Conservation (phyloP, 495 filamentous ascomycete species). For the Aspergillus homomorphus region DNA sequence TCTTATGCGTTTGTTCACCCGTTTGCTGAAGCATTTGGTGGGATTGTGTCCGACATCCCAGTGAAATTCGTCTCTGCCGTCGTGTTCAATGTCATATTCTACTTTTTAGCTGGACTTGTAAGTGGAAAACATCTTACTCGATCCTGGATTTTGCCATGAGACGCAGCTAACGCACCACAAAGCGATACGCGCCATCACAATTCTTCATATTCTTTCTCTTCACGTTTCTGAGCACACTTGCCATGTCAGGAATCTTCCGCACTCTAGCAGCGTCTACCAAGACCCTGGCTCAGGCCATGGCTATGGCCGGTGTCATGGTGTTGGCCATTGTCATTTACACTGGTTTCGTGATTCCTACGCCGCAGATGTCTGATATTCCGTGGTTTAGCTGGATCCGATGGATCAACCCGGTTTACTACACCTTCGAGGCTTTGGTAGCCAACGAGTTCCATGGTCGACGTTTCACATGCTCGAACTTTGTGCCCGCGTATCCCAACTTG, state of each 20-base stretch:
- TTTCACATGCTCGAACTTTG: conserved; percentile 46
- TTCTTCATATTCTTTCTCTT: conserved; percentile 65
- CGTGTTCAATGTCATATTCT: conserved; percentile 55
- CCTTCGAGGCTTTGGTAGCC: conserved; percentile 41
- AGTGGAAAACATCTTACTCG: conserved; percentile 8
- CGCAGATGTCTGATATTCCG: conserved; percentile 41
- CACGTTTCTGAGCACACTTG: conserved; percentile 50
- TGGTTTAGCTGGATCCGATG: conserved; percentile 53
- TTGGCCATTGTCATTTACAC: conserved; percentile 47
- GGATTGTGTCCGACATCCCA: conserved; percentile 58
- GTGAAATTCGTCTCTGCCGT: conserved; percentile 49
- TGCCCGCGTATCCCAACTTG: conserved; percentile 52
- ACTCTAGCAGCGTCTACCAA: conserved; percentile 46
- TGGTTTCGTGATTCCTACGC: conserved; percentile 44
- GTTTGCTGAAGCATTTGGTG: conserved; percentile 55
- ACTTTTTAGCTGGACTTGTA: conserved; percentile 56
- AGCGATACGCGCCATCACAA: conserved; percentile 45
- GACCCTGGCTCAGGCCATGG: conserved; percentile 50
- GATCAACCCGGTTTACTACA: conserved; percentile 46
- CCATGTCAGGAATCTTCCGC: conserved; percentile 54
- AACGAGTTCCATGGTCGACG: conserved; percentile 59
- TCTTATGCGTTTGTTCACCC: conserved; percentile 67
- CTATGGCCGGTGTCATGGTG: conserved; percentile 45
- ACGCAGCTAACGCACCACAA: conserved; percentile 17
- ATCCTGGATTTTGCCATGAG: background rate